A percentile compares a stretch with the other conserved stretches of the same genome.
Evolutionary conservation across 305 asterid genomes (phyloP).

Genomic region (Rubia balearica): DNA sequence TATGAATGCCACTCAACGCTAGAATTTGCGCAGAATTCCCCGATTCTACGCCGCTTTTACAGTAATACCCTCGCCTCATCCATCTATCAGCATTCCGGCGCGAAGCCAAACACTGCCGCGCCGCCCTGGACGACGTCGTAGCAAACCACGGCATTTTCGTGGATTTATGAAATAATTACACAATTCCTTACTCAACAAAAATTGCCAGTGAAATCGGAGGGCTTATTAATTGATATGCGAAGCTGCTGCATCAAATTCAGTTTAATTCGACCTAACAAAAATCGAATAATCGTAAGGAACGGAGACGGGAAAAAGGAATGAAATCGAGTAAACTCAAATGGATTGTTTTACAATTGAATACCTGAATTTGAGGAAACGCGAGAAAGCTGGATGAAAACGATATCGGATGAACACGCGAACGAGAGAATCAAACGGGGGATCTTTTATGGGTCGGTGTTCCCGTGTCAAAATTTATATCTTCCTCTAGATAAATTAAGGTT

Average conservation of each 20-base stretch:
- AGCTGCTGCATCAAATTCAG: slow-evolving; percentile 1
- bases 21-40: slow-evolving; percentile 19
- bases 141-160: slow-evolving; percentile 26
- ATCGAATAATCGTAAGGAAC: not conserved
- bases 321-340: not conserved
- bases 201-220: not conserved
- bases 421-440: not conserved
- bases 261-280: not conserved
- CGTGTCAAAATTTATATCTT: not conserved
- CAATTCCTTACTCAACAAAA: not conserved
- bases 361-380: slow-evolving; percentile 8
- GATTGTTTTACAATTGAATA: not conserved
- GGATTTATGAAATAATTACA: not conserved
- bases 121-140: slow-evolving; percentile 24
- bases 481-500: too few relatives aligned
- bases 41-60: slow-evolving; percentile 7
- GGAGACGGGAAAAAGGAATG: not conserved
- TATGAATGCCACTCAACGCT: slow-evolving; percentile 26
- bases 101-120: slow-evolving; percentile 21
- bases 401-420: not conserved
- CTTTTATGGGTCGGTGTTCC: not conserved
- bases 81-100: slow-evolving; percentile 16
- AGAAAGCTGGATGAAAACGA: slow-evolving; percentile 4
- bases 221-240: not conserved
- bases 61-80: slow-evolving; percentile 12